phyloP scores from a whole-genome alignment of 1,139 yeast species.

The Hansenula anomala region DNA sequence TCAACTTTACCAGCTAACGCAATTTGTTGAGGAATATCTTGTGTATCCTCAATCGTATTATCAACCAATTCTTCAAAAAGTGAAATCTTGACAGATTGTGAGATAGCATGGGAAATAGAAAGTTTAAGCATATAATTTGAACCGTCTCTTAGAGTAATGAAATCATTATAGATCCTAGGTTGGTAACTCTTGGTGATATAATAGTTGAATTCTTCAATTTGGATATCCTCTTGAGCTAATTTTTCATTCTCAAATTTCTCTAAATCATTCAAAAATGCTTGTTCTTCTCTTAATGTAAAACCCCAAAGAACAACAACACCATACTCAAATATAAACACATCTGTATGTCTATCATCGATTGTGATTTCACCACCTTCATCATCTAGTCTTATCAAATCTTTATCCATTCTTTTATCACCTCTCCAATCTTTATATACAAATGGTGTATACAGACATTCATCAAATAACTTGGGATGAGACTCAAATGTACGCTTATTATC shows the following conservation, averaged over 20 bases:
- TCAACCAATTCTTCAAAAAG: slow-evolving; percentile 92
- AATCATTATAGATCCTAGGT: slow-evolving; percentile 92
- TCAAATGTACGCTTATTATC: slow-evolving; percentile 72
- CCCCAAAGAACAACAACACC: slow-evolving; percentile 98
- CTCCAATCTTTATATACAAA: slow-evolving; percentile 81
- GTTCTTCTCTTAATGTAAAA: slow-evolving; percentile 77
- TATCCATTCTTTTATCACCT: slow-evolving; percentile 39
- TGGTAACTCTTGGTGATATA: slow-evolving; percentile 90
- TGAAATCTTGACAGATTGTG: slow-evolving; percentile 91
- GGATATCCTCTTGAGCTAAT: slow-evolving; percentile 84
- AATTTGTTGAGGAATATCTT: slow-evolving; percentile 92
- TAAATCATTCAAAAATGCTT: slow-evolving; percentile 73
- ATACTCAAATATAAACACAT: slow-evolving; percentile 84
- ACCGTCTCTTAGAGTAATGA: slow-evolving; percentile 87
- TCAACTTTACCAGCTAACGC: slow-evolving; percentile 93
- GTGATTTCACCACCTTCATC: slow-evolving; percentile 96
- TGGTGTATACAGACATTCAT: slow-evolving; percentile 91
- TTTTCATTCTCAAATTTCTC: slow-evolving; percentile 90
- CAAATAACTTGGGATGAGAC: slow-evolving; percentile 82
- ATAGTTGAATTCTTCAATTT: slow-evolving; percentile 89
- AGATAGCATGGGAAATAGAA: slow-evolving; percentile 86
- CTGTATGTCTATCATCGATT: slow-evolving; percentile 65
- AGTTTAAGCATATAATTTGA: slow-evolving; percentile 85
- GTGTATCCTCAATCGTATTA: slow-evolving; percentile 94
- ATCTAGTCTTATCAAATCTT: slow-evolving; percentile 62